Conservation (phyloP, 2,329 filamentous ascomycete species). For the Hypoxylon rubiginosum region DNA sequence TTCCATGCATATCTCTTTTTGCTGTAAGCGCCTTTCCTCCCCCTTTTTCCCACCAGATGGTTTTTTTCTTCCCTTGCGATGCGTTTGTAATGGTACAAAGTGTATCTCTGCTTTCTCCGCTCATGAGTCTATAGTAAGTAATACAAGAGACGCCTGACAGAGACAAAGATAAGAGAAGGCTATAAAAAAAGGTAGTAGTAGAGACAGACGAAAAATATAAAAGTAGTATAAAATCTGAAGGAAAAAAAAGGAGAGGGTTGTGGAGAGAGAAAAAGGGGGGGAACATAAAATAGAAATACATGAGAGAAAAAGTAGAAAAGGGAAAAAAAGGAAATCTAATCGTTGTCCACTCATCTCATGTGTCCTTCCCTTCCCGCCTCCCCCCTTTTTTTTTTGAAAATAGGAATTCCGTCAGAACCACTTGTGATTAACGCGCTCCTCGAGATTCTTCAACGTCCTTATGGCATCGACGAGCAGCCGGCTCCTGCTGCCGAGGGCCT, state of each 20-base stretch:
- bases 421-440: slow-evolving; percentile 59
- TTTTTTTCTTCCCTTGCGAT: slow-evolving; percentile 34
- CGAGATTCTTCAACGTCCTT: slow-evolving; percentile 65
- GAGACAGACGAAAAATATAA: slow-evolving; percentile 9
- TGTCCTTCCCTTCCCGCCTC: slow-evolving; percentile 8
- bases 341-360: slow-evolving; percentile 21
- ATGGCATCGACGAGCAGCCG: slow-evolving; percentile 67
- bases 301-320: slow-evolving; percentile 29
- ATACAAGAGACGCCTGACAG: slow-evolving; percentile 21
- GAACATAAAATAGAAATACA: slow-evolving; percentile 40
- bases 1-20: slow-evolving; percentile 38
- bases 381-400: slow-evolving; percentile 6
- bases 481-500: slow-evolving; percentile 63
- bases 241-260: slow-evolving; percentile 33
- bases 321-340: slow-evolving; percentile 16
- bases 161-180: slow-evolving; percentile 5
- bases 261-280: slow-evolving; percentile 27
- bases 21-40: slow-evolving; percentile 23
- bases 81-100: slow-evolving; percentile 46
- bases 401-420: slow-evolving; percentile 54
- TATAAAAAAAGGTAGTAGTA: slow-evolving; percentile 4
- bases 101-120: slow-evolving; percentile 29
- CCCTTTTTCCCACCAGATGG: not conserved
- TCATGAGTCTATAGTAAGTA: slow-evolving; percentile 34
- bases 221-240: slow-evolving; percentile 22